Conservation (phyloP, 352 stramenopile genomes). For the Phytophthora capsici region DNA sequence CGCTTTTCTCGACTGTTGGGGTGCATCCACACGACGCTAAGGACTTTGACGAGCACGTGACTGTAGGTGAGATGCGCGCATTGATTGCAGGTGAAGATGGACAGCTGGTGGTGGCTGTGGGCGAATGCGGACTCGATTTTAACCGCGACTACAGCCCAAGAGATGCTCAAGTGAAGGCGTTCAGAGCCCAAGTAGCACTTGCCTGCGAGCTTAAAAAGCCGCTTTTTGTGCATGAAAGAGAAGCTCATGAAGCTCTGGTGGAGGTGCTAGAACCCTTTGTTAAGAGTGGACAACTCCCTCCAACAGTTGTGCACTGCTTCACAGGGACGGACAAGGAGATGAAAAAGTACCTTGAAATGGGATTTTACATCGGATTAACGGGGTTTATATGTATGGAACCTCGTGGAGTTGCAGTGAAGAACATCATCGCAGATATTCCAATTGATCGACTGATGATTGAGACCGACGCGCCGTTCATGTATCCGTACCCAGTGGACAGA, state of each 20-base stretch:
- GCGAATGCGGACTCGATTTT: slow-evolving; percentile 97
- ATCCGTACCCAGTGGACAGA: slow-evolving; percentile 49
- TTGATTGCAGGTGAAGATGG: slow-evolving; percentile 47
- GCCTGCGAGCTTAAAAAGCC: slow-evolving; percentile 83
- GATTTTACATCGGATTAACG: slow-evolving; percentile 80
- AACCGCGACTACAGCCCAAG: slow-evolving; percentile 94
- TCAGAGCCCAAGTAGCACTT: slow-evolving; percentile 91
- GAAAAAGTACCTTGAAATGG: slow-evolving; percentile 60
- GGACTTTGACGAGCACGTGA: slow-evolving; percentile 63
- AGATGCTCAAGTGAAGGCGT: slow-evolving; percentile 88
- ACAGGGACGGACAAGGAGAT: slow-evolving; percentile 63
- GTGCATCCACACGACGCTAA: slow-evolving; percentile 94
- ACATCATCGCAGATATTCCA: slow-evolving; percentile 50
- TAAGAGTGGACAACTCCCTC: slow-evolving; percentile 42
- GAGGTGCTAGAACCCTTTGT: slow-evolving; percentile 60
- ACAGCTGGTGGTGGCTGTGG: slow-evolving; percentile 88
- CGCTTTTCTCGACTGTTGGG: slow-evolving; percentile 90
- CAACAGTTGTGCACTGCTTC: slow-evolving; percentile 80
- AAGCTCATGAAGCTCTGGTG: slow-evolving; percentile 64
- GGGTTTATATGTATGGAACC: slow-evolving; percentile 74
- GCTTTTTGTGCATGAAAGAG: slow-evolving; percentile 94
- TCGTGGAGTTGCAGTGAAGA: slow-evolving; percentile 51
- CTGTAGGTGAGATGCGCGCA: slow-evolving; percentile 47
- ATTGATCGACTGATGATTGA: slow-evolving; percentile 73
- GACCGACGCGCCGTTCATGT: slow-evolving; percentile 85